Evolutionary conservation across 2,329 filamentous ascomycete species (phyloP).

Genomic region (Sporothrix humicola): DNA sequence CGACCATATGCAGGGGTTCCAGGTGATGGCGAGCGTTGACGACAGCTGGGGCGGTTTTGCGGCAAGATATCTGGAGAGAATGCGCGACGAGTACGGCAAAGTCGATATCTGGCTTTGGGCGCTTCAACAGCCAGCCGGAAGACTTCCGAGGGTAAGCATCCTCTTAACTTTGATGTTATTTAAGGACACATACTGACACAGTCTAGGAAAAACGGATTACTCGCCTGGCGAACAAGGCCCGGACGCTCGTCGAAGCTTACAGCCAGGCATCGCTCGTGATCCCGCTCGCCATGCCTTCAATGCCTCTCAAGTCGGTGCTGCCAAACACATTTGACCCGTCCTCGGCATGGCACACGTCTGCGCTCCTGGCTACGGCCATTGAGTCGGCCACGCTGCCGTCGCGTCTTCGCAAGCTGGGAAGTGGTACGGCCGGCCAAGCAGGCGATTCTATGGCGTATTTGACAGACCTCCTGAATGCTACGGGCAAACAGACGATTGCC

Average conservation of each 20-base stretch:
- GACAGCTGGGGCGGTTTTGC: conserved; percentile 84
- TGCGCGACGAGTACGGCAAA: conserved; percentile 92
- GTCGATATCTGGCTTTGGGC: conserved; percentile 87
- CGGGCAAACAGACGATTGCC: conserved; percentile 80
- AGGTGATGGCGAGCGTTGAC: conserved; percentile 73
- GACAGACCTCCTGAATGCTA: conserved; percentile 70
- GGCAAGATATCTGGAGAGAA: conserved; percentile 71
- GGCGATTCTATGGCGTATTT: conserved; percentile 63
- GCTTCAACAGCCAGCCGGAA: conserved; percentile 66
- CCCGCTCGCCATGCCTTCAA: conserved; percentile 67
- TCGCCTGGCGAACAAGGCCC: conserved; percentile 74
- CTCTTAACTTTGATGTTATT: background rate
- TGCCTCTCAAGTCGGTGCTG: conserved; percentile 51
- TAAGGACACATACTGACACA: background rate
- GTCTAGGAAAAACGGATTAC: conserved; percentile 65
- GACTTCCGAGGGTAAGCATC: conserved; percentile 57
- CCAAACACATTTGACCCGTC: conserved; percentile 58
- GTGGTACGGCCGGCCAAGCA: conserved; percentile 47
- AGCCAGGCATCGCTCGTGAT: conserved; percentile 77
- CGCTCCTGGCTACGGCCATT: conserved; percentile 74
- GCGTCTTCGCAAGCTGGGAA: conserved; percentile 59
- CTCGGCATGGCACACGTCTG: conserved; percentile 81
- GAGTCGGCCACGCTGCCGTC: conserved; percentile 81
- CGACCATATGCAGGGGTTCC: conserved; percentile 87
- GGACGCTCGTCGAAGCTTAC: conserved; percentile 70